Base-by-base conservation (phyloP, 2,329 filamentous ascomycete genomes). In the Coleophoma crateriformis region DNA sequence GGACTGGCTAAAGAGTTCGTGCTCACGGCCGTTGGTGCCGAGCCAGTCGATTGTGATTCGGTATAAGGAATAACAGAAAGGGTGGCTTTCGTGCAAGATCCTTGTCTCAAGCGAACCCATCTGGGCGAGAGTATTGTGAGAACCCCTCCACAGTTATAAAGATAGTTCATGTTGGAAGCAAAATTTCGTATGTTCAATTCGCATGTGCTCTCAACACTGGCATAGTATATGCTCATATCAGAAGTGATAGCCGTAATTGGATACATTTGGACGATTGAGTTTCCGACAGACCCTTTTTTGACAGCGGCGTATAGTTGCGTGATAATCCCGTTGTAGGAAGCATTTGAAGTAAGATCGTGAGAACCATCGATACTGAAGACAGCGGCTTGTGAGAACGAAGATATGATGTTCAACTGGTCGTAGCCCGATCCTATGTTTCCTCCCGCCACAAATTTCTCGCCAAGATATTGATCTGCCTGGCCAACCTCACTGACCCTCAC, bases 251-350 rank as follows among this genome's bases (percentile, higher is more conserved):
- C 50, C 7, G 37, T 20, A 2, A 44, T 7, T 14, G 52, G 45
- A 12, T 47, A 56, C 11, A 56, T 19, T 33, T 56, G 54, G n/a
- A 56, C 46, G 35, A 51, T 32, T 4, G 54, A 50, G 45, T 54
- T 51, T n/a, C 52, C 52, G 32, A 56, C 17, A 33, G 52, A 34
- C 7, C 27, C 32, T 17, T 33, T 14, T 20, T 44, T 38, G 8
- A 56, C 52, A 38, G 54, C 52, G 17, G 15, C 54, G 15, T 44
- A 52, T 20, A 51, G 42, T 11, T 17, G 17, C 17, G 46, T 46
- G 40, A 35, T 44, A 10, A 44, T 47, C 15, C 39, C 41, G 19
- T 46, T 46, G 3, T 44, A 11, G 20, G 41, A 32, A 27, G 41
- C 27, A 17, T 44, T 44, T 5, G 46, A 44, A 33, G 45, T 43